Evolutionary conservation across 1,284 basidiomycete species (phyloP).

Genomic region (Ceratobasidium sp.): DNA sequence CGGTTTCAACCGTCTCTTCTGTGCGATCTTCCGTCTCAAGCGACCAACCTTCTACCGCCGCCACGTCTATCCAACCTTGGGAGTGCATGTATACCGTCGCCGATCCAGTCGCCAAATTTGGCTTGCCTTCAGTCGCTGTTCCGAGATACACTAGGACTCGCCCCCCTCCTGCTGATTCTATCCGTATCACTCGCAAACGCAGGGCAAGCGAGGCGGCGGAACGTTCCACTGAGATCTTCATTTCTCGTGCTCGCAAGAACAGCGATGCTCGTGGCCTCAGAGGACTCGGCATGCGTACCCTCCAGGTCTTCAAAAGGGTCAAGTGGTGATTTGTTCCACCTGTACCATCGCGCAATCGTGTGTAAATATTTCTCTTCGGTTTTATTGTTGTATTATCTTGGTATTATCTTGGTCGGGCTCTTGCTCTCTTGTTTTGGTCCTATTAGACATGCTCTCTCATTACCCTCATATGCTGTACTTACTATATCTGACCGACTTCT

Average conservation of each 20-base stretch:
- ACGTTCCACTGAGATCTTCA: background rate
- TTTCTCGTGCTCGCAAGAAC: conserved; percentile 12
- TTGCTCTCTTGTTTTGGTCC: background rate
- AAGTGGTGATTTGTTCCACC: conserved; percentile 5
- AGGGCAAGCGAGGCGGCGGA: conserved; percentile 13
- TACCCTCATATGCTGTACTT: background rate
- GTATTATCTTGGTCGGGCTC: background rate
- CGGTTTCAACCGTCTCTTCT: background rate
- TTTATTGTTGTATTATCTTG: background rate
- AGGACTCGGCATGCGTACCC: conserved; percentile 2
- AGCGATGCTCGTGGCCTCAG: conserved; percentile 19
- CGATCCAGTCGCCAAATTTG: background rate
- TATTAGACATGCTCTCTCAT: background rate
- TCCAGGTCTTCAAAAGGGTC: conserved; percentile 17
- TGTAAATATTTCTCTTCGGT: too few species aligned
- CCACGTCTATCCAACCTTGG: conserved; percentile 14
- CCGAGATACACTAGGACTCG: conserved; percentile 14
- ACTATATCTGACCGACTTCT: background rate
- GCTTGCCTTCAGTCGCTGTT: background rate
- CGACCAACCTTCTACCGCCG: conserved; percentile 12
- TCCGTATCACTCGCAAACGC: conserved; percentile 17
- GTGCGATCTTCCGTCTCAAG: background rate
- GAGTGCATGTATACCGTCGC: background rate
- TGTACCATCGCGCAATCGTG: too few species aligned
- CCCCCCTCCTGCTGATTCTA: conserved; percentile 29